Conservation (phyloP, 768 basidiomycete species). For the Peribolospora baueri region DNA sequence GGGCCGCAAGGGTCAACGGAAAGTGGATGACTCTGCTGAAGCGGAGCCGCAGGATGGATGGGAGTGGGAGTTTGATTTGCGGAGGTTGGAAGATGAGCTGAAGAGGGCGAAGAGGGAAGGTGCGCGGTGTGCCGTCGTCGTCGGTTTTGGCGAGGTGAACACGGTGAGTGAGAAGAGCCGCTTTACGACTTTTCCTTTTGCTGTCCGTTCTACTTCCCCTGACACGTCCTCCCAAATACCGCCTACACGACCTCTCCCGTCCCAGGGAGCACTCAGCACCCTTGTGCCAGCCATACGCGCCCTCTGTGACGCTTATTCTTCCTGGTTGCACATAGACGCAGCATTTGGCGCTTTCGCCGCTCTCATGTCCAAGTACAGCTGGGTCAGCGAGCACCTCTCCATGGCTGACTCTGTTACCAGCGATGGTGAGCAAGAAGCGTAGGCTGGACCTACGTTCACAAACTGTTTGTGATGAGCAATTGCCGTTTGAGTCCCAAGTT, state of each 20-base stretch:
- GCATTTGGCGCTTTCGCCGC: constrained; percentile 26
- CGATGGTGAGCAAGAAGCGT: constrained; percentile 19
- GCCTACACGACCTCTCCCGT: not conserved
- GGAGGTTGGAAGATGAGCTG: constrained; percentile 15
- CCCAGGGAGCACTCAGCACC: constrained; percentile 19
- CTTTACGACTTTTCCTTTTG: not conserved
- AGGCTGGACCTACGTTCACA: not conserved
- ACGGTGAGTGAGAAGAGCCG: constrained; percentile 14
- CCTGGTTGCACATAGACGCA: constrained; percentile 27
- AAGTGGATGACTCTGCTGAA: not conserved
- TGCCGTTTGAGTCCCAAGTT: not conserved
- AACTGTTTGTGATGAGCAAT: not conserved
- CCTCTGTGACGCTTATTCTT: constrained; percentile 20
- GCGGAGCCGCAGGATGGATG: constrained; percentile 7
- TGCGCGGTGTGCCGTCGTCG: constrained; percentile 13
- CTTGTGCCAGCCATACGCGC: constrained; percentile 16
- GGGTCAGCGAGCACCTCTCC: constrained; percentile 13
- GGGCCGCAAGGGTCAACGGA: not conserved
- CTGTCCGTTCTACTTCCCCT: not conserved
- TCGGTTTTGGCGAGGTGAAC: constrained; percentile 25
- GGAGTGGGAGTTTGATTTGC: constrained; percentile 17
- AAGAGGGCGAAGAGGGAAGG: constrained; percentile 14
- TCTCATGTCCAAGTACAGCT: constrained; percentile 1
- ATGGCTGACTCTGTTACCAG: constrained; percentile 23
- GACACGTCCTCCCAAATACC: not conserved